phyloP scores from a whole-genome alignment of 2,329 filamentous ascomycete species.

The Fusarium succisae region DNA sequence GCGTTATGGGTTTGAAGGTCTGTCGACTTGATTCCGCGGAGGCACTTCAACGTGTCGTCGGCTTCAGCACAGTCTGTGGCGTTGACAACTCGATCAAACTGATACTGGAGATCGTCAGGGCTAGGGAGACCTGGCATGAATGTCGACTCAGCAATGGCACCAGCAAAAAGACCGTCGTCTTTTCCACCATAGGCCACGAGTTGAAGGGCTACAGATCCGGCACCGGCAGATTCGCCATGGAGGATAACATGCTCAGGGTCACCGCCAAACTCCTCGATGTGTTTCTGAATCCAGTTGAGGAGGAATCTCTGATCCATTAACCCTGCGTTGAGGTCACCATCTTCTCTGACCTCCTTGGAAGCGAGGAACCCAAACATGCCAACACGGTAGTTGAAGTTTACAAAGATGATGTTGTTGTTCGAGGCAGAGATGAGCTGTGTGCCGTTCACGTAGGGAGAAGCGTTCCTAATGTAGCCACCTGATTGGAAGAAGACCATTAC shows the following conservation, averaged over 20 bases:
- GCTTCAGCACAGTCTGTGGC: constrained; percentile 50
- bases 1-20: constrained; percentile 54
- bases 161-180: constrained; percentile 57
- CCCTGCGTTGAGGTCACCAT: constrained; percentile 70
- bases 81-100: constrained; percentile 53
- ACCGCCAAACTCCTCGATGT: constrained; percentile 69
- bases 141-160: constrained; percentile 57
- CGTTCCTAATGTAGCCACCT: constrained; percentile 58
- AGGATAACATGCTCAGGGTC: constrained; percentile 68
- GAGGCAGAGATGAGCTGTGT: constrained; percentile 57
- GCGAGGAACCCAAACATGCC: constrained; percentile 71
- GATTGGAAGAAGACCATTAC: constrained; percentile 56
- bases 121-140: constrained; percentile 61
- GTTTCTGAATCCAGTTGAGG: constrained; percentile 68
- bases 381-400: constrained; percentile 72
- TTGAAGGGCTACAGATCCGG: constrained; percentile 65
- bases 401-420: constrained; percentile 59
- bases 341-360: constrained; percentile 60
- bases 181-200: constrained; percentile 58
- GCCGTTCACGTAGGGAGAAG: constrained; percentile 64
- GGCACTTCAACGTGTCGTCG: constrained; percentile 51
- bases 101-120: constrained; percentile 57
- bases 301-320: constrained; percentile 70
- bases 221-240: constrained; percentile 70
- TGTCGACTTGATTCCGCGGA: constrained; percentile 49